A percentile compares a stretch with the other conserved stretches of the same genome.
phyloP scores from a whole-genome alignment of 805 yeast species.

The Metschnikowia hibisci region DNA sequence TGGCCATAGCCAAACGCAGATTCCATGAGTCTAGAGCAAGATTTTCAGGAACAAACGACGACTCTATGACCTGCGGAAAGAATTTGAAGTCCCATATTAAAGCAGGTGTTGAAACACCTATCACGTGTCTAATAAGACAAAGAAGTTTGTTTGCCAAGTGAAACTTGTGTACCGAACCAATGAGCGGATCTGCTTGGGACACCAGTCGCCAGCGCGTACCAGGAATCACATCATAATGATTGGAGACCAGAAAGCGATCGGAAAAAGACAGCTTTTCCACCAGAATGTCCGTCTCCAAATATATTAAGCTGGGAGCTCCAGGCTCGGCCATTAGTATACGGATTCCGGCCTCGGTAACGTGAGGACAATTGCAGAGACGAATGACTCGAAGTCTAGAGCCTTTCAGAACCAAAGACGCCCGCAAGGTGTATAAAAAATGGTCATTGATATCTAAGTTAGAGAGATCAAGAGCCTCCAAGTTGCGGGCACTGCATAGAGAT shows the following conservation, averaged over 20 bases:
- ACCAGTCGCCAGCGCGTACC: conserved; percentile 25
- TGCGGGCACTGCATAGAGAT: conserved; percentile 25
- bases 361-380: conserved; percentile 22
- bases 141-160: conserved; percentile 26
- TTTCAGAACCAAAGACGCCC: conserved; percentile 16
- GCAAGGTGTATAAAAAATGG: conserved; percentile 25
- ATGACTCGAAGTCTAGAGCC: conserved; percentile 23
- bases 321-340: conserved; percentile 7
- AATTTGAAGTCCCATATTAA: conserved; percentile 18
- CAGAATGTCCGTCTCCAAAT: conserved; percentile 15
- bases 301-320: conserved; percentile 7
- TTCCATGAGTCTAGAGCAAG: conserved; percentile 15
- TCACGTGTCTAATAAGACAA: conserved; percentile 13
- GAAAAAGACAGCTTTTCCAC: conserved; percentile 5
- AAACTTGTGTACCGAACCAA: conserved; percentile 15
- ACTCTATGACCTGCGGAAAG: conserved; percentile 11
- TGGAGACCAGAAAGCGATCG: not conserved
- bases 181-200: conserved; percentile 8
- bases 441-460: conserved; percentile 31
- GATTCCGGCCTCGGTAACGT: conserved; percentile 12
- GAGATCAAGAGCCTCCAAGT: conserved; percentile 28
- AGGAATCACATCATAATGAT: conserved; percentile 10
- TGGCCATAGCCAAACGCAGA: conserved; percentile 11
- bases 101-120: not conserved
- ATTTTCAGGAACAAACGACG: conserved; percentile 3